Percentiles rank a stretch among this genome's conserved stretches.
phyloP scores from a whole-genome alignment of 306 rosid species.

The Mimosa bimucronata region DNA sequence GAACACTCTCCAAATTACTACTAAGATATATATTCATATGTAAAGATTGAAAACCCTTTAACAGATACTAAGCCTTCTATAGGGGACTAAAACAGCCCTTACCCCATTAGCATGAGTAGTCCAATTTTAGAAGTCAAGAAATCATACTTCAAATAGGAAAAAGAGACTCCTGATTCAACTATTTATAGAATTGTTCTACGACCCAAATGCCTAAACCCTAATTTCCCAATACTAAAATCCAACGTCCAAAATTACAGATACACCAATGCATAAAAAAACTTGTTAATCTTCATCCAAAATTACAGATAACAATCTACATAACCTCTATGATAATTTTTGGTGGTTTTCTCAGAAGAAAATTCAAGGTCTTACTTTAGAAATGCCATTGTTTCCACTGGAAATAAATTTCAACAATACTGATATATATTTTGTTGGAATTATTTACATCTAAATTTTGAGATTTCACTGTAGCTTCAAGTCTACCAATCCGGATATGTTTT shows the following conservation, averaged over 20 bases:
- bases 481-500: slow-evolving; percentile 3
- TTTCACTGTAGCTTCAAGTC: slow-evolving; percentile 16
- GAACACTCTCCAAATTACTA: not conserved
- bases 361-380: slow-evolving; percentile 11
- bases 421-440: slow-evolving; percentile 17
- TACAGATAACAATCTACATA: slow-evolving; percentile 23
- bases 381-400: slow-evolving; percentile 7
- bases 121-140: not conserved
- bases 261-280: not conserved
- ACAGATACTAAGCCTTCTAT: not conserved
- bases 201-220: not conserved
- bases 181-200: not conserved
- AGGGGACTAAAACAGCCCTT: not conserved
- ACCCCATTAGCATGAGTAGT: not conserved
- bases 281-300: too few relatives aligned
- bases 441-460: slow-evolving; percentile 21
- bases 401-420: slow-evolving; percentile 20
- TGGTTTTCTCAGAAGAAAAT: slow-evolving; percentile 5
- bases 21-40: not conserved
- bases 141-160: not conserved
- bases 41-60: not conserved
- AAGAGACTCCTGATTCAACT: not conserved
- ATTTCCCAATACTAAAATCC: not conserved
- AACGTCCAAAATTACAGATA: not conserved
- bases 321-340: not conserved